Percentiles rank a stretch among this genome's conserved stretches.
These are phyloP conservation scores for Suhomyces bribrorum DNA, from an alignment of 1,139 yeast genomes.

Conservation along the genomic window DNA sequence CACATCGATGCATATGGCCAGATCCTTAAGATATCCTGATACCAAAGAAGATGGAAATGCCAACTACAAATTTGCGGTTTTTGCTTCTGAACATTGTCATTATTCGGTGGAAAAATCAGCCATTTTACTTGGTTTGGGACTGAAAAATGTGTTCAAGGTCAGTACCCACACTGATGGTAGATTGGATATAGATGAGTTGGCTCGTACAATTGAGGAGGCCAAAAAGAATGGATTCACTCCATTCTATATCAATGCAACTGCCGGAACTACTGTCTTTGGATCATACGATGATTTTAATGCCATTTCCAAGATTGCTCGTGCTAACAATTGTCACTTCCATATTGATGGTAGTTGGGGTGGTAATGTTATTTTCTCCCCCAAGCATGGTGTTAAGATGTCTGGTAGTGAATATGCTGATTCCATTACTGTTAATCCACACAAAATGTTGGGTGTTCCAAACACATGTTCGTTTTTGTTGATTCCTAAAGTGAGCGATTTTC, in stretches of 20 bases:
- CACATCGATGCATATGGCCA: conserved; percentile 77
- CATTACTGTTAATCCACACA: conserved; percentile 85
- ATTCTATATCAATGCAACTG: conserved; percentile 76
- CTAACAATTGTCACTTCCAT: conserved; percentile 69
- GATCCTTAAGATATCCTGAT: conserved; percentile 66
- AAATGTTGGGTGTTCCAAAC: conserved; percentile 87
- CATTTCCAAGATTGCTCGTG: conserved; percentile 55
- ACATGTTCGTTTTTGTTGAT: conserved; percentile 79
- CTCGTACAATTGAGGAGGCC: conserved; percentile 45
- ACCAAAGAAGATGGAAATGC: conserved; percentile 66
- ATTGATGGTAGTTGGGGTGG: conserved; percentile 95
- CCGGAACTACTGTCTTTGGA: conserved; percentile 89
- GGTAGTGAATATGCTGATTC: conserved; percentile 74
- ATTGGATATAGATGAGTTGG: conserved; percentile 54
- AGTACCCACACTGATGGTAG: conserved; percentile 55
- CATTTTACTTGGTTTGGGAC: conserved; percentile 72
- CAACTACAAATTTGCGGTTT: conserved; percentile 61
- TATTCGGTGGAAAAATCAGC: conserved; percentile 85
- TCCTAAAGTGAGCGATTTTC: conserved; percentile 67
- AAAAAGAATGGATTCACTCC: conserved; percentile 63
- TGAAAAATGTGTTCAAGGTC: conserved; percentile 62
- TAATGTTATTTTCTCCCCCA: conserved; percentile 65
- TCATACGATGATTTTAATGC: conserved; percentile 70
- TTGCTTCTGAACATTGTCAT: conserved; percentile 73
- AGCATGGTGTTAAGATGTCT: conserved; percentile 46